A percentile compares a stretch with the other conserved stretches of the same genome.
phyloP scores from a whole-genome alignment of 441 rosid species.

The Pelargonium citronellum region DNA sequence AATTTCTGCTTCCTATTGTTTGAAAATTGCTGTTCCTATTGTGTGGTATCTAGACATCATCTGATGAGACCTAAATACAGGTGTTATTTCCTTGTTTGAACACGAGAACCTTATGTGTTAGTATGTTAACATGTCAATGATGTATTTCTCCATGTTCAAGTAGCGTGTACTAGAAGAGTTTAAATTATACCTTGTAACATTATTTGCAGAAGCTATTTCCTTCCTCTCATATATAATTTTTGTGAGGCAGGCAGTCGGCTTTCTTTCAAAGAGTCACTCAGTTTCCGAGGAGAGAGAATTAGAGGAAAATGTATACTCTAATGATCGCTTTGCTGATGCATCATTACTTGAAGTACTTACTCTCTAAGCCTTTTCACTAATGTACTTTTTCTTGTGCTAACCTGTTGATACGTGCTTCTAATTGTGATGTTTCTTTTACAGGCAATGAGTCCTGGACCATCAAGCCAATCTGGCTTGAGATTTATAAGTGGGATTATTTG shows the following conservation, averaged over 20 bases:
- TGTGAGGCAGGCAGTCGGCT: conserved; percentile 55
- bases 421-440: conserved; percentile 31
- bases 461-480: conserved; percentile 76
- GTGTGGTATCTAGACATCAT: neutral
- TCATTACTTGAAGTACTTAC: conserved; percentile 61
- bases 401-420: conserved; percentile 17
- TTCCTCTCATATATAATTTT: conserved; percentile 9
- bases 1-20: neutral
- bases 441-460: conserved; percentile 60
- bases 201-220: conserved; percentile 8
- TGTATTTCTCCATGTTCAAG: neutral
- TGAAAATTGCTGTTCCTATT: neutral
- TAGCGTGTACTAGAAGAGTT: too few species aligned
- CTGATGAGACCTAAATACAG: neutral
- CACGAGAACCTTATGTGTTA: neutral
- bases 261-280: conserved; percentile 63
- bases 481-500: conserved; percentile 87
- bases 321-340: conserved; percentile 42
- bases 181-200: neutral
- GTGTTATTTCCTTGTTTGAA: neutral
- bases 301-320: conserved; percentile 61
- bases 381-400: conserved; percentile 19
- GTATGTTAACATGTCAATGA: neutral
- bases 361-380: conserved; percentile 19
- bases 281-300: conserved; percentile 69